phyloP scores from a whole-genome alignment of 768 basidiomycete genomes.

The Suillus ampliporus region DNA sequence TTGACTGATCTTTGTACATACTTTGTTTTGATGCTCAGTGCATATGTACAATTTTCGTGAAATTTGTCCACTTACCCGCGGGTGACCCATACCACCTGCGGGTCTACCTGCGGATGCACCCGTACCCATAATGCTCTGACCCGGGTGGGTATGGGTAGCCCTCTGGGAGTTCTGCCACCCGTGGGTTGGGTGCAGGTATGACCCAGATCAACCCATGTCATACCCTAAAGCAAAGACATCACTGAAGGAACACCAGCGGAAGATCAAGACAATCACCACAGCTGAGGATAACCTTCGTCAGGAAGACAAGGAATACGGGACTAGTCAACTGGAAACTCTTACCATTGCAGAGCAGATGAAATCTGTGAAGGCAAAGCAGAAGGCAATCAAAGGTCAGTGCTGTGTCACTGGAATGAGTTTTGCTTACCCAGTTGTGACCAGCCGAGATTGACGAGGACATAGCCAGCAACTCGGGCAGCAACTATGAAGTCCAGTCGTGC shows the following conservation, averaged over 20 bases:
- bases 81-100: slow-evolving; percentile 1
- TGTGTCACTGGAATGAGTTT: not conserved
- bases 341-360: not conserved
- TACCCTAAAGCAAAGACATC: not conserved
- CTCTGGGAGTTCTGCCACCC: not conserved
- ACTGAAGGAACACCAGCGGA: not conserved
- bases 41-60: not conserved
- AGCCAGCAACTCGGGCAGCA: not conserved
- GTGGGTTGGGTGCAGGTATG: not conserved
- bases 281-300: not conserved
- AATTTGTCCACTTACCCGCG: not conserved
- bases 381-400: not conserved
- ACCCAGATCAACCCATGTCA: not conserved
- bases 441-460: not conserved
- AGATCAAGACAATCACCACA: not conserved
- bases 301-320: not conserved
- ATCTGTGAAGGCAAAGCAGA: not conserved
- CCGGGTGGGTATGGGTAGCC: not conserved
- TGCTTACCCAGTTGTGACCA: not conserved
- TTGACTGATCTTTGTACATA: not conserved
- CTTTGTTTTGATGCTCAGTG: not conserved
- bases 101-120: not conserved
- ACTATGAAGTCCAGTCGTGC: not conserved
- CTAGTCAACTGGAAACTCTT: not conserved
- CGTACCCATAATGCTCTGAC: not conserved